Conservation (phyloP, 2,329 filamentous ascomycete genomes). For the Pseudogymnoascus sp. region DNA sequence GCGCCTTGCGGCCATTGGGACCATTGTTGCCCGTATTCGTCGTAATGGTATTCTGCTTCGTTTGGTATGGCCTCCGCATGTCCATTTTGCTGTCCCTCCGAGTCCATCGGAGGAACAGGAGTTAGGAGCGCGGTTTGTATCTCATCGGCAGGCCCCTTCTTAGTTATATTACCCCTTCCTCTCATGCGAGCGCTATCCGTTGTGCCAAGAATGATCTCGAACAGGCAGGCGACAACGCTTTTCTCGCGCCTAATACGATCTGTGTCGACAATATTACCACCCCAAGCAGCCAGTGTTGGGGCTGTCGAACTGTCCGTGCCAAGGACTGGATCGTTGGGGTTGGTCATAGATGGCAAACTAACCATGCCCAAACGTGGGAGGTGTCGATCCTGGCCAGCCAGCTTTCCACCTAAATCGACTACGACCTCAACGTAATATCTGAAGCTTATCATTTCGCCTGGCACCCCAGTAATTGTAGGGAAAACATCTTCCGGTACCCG, state of each 20-base stretch:
- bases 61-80: constrained; percentile 2
- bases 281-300: constrained; percentile 44
- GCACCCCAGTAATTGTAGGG: constrained; percentile 81
- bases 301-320: constrained; percentile 32
- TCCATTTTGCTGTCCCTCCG: constrained; percentile 27
- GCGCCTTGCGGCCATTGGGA: not conserved
- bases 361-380: constrained; percentile 25
- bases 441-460: constrained; percentile 90
- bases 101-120: constrained; percentile 20
- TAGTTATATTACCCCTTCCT: constrained; percentile 19
- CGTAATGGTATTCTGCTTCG: constrained; percentile 5
- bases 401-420: constrained; percentile 80
- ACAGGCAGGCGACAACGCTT: constrained; percentile 77
- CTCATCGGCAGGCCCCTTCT: not conserved
- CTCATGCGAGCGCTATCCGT: constrained; percentile 51
- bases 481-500: constrained; percentile 85
- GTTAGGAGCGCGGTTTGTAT: constrained; percentile 13
- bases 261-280: constrained; percentile 73
- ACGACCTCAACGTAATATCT: constrained; percentile 90
- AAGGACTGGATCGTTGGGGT: constrained; percentile 10
- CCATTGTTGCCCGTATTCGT: not conserved
- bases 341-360: constrained; percentile 17
- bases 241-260: constrained; percentile 80
- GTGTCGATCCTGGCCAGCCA: constrained; percentile 53
- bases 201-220: constrained; percentile 83